A percentile compares a stretch with the other conserved stretches of the same genome.
phyloP scores from a whole-genome alignment of 108 stramenopile species.

The Phaeodactylum tricornutum region DNA sequence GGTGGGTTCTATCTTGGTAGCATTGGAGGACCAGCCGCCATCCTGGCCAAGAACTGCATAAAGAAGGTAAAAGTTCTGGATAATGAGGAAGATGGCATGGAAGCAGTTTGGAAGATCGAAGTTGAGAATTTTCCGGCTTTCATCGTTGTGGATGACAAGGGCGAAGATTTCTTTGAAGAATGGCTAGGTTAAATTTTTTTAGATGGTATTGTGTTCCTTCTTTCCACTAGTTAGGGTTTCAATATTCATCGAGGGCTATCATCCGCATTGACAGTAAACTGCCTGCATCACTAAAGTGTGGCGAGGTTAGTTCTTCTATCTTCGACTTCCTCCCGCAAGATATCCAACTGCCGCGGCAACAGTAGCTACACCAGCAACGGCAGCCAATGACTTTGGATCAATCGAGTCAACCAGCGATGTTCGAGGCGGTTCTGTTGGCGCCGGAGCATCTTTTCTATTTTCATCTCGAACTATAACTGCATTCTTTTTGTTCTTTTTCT shows the following conservation, averaged over 20 bases:
- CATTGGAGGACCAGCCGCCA: conserved; percentile 95
- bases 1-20: conserved; percentile 95
- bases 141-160: conserved; percentile 95
- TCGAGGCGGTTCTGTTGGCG: too few relatives aligned
- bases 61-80: conserved; percentile 92
- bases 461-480: too few relatives aligned
- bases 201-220: too few relatives aligned
- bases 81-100: conserved; percentile 97
- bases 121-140: conserved; percentile 95
- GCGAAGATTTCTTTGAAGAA: conserved; percentile 91
- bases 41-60: conserved; percentile 93
- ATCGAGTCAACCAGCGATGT: too few relatives aligned
- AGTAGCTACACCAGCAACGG: not conserved
- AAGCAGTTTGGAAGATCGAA: conserved; percentile 97
- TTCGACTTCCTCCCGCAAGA: not conserved
- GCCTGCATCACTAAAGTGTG: too few relatives aligned
- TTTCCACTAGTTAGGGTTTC: too few relatives aligned
- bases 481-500: too few relatives aligned
- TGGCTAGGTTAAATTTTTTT: conserved; percentile 87
- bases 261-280: too few relatives aligned
- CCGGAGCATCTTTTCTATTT: too few relatives aligned
- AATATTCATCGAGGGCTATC: too few relatives aligned
- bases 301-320: too few relatives aligned
- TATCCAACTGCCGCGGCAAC: not conserved
- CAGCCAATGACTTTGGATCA: too few relatives aligned